Evolutionary conservation across 305 asterid genomes (phyloP).

Genomic region (Salvia sclarea): DNA sequence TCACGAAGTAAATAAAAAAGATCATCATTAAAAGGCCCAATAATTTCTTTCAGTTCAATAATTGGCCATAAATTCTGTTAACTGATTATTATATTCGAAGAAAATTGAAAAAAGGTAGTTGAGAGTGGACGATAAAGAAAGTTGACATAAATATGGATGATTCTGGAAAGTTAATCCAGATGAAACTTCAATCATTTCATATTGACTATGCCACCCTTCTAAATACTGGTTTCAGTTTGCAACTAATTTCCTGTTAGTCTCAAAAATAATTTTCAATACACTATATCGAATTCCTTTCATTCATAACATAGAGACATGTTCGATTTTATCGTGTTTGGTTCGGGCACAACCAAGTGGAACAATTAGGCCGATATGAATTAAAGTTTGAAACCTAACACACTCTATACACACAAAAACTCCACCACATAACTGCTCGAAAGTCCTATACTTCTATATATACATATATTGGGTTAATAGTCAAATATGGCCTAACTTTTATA

Average conservation of each 20-base stretch:
- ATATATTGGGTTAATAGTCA: too few species aligned
- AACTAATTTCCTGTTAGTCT: not conserved
- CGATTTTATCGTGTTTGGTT: too few species aligned
- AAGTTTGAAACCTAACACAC: too few species aligned
- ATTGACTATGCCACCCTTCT: not conserved
- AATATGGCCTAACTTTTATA: too few species aligned
- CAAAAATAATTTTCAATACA: too few species aligned
- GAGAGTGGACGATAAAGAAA: not conserved
- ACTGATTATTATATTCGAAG: not conserved
- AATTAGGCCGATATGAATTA: too few species aligned
- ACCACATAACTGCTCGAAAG: too few species aligned
- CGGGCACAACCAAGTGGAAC: too few species aligned
- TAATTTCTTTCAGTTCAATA: not conserved
- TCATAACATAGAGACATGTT: too few species aligned
- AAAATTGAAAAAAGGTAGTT: not conserved
- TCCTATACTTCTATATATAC: too few species aligned
- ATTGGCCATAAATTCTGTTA: not conserved
- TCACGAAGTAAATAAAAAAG: not conserved
- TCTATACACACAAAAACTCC: too few species aligned
- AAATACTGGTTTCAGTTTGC: not conserved
- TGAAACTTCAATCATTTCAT: not conserved
- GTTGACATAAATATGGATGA: not conserved
- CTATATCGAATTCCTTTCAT: not conserved
- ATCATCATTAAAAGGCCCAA: too few species aligned
- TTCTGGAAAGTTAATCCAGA: not conserved